phyloP scores from a whole-genome alignment of 2,329 filamentous ascomycete genomes.

The Alternaria brassicicola region DNA sequence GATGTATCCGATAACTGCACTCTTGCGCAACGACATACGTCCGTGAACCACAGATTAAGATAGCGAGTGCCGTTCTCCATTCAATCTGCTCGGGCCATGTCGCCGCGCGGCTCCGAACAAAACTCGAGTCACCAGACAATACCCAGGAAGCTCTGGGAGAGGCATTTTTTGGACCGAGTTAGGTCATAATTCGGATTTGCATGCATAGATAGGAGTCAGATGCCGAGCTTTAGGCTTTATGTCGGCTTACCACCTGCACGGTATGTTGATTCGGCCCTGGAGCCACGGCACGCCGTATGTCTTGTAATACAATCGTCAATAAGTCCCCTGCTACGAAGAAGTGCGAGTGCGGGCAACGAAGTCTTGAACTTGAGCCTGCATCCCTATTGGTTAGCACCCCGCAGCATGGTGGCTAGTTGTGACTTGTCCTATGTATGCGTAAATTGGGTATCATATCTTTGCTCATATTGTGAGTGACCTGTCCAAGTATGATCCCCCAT shows the following conservation, averaged over 20 bases:
- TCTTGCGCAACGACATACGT: not conserved
- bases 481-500: not conserved
- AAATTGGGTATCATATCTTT: conserved; percentile 13
- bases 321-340: not conserved
- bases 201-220: not conserved
- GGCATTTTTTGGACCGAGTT: not conserved
- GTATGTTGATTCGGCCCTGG: not conserved
- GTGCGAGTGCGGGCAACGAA: not conserved
- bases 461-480: not conserved
- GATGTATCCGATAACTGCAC: not conserved
- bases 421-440: not conserved
- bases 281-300: not conserved
- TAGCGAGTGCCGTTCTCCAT: not conserved
- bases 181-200: not conserved
- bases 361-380: not conserved
- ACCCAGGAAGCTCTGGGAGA: not conserved
- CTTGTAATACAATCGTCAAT: not conserved
- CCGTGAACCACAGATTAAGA: not conserved
- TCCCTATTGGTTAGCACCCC: too few relatives aligned
- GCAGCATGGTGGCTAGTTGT: not conserved
- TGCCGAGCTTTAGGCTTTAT: not conserved
- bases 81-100: not conserved
- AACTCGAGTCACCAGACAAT: not conserved
- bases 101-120: not conserved
- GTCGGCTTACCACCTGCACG: not conserved